Evolutionary conservation across 2,329 filamentous ascomycete species (phyloP), one percentile per base, ranked within the genome.

Genomic region (Plenodomus biglobosus): DNA sequence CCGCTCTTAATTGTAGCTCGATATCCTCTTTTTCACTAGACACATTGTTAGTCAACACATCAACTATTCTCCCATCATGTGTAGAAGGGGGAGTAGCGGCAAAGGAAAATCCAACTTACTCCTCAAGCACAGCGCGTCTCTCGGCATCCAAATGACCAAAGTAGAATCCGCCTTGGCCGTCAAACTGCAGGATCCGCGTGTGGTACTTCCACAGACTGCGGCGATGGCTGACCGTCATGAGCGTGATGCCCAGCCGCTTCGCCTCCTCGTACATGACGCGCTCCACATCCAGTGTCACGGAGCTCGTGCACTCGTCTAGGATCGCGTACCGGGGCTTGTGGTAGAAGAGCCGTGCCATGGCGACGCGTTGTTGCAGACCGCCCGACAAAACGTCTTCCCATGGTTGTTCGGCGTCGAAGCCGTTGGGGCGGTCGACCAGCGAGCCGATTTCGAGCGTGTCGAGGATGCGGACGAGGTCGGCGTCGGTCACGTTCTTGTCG

Each of bases 171-270:
- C 94, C 94, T 73, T 96, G 90, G 0, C 94, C 94, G 71, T 97
- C 92, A 69, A 99, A 99, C 73, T 99, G 94, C 66, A 99, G 73
- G 52, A 99, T 97, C 73, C 87, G 87, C 59, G 85, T 87, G 72
- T 99, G 94, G 71, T 99, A 97, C 72, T 94, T 92, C 94, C 94
- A 99, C 61, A 99, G 73, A 75, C 90, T 95, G 53, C 91, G 79
- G 8, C 94, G 80, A 72, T 99, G 94, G 56, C 86, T 91, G 19
- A 99, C 94, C 0, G 94, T 99, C 90, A 99, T 96, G 55, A 99
- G 80, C 0, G 94, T 97, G 62, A 96, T 94, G 3, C 90, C 91
- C 16, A 96, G 75, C 16, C 83, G 80, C 79, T 99, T 97, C 42
- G 94, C 94, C 46, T 90, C 92, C 62, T 96, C 92, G 72, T 99